phyloP scores from a whole-genome alignment of 257 asterid species.

The Rubia yunnanensis region DNA sequence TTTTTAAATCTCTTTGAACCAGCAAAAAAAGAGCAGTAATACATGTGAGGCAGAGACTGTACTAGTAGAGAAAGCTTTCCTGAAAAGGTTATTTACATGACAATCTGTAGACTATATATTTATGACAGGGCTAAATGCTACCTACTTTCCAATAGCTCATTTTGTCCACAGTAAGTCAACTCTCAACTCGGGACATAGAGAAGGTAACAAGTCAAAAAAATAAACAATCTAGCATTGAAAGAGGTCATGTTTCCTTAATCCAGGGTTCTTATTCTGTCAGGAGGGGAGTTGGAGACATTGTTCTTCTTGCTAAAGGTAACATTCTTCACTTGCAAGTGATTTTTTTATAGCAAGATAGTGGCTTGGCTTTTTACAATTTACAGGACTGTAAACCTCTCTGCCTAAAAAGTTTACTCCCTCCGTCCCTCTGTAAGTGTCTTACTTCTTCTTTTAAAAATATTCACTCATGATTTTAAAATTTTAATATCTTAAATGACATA shows the following conservation, averaged over 20 bases:
- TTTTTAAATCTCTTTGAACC: background rate
- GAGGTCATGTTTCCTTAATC: background rate
- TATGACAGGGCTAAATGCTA: background rate
- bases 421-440: too few relatives aligned
- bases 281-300: background rate
- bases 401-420: background rate
- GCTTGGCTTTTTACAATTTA: background rate
- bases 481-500: too few relatives aligned
- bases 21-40: background rate
- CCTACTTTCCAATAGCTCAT: background rate
- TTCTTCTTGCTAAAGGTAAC: background rate
- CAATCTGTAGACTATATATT: background rate
- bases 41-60: background rate
- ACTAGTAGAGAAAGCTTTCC: background rate
- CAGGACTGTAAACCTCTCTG: background rate
- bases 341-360: background rate
- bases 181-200: background rate
- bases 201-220: background rate
- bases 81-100: background rate
- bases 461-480: too few relatives aligned
- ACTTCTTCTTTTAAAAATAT: too few relatives aligned
- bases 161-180: background rate
- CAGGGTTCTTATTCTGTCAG: background rate
- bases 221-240: background rate
- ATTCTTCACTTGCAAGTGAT: background rate